A percentile compares a stretch with the other conserved stretches of the same genome.
These are phyloP conservation scores for Podospora australis DNA, from an alignment of 495 filamentous ascomycete species.

Conservation along the genomic window DNA sequence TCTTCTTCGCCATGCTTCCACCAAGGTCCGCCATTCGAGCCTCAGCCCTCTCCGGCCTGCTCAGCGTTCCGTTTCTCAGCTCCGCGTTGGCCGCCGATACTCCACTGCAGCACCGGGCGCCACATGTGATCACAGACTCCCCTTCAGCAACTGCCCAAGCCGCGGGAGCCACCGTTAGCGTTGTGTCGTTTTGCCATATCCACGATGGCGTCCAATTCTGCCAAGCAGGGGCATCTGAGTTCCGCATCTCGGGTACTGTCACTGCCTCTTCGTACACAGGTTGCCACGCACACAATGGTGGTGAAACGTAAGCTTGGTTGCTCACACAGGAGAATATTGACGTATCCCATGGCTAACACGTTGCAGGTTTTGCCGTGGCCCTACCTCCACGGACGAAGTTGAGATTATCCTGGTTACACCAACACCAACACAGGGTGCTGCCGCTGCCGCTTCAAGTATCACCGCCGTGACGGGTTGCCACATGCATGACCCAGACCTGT, in stretches of 20 bases:
- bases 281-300: constrained; percentile 7
- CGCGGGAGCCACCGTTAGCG: constrained; percentile 11
- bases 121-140: constrained; percentile 7
- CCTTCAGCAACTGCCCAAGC: constrained; percentile 1
- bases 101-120: constrained; percentile 8
- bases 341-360: background rate
- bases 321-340: too few relatives aligned
- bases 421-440: constrained; percentile 3
- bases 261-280: constrained; percentile 12
- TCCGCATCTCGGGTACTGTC: constrained; percentile 9
- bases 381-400: constrained; percentile 3
- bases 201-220: constrained; percentile 10
- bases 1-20: constrained; percentile 11
- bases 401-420: constrained; percentile 6
- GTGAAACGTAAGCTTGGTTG: constrained; percentile 10
- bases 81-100: constrained; percentile 2
- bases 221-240: constrained; percentile 12
- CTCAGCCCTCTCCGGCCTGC: constrained; percentile 11
- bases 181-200: constrained; percentile 14
- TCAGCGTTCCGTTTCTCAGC: constrained; percentile 5
- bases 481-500: constrained; percentile 10
- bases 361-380: background rate
- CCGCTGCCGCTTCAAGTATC: background rate
- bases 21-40: constrained; percentile 1
- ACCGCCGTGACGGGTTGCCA: constrained; percentile 16